Conservation (phyloP, 2,329 filamentous ascomycete genomes). For the Diaporthe destruens region DNA sequence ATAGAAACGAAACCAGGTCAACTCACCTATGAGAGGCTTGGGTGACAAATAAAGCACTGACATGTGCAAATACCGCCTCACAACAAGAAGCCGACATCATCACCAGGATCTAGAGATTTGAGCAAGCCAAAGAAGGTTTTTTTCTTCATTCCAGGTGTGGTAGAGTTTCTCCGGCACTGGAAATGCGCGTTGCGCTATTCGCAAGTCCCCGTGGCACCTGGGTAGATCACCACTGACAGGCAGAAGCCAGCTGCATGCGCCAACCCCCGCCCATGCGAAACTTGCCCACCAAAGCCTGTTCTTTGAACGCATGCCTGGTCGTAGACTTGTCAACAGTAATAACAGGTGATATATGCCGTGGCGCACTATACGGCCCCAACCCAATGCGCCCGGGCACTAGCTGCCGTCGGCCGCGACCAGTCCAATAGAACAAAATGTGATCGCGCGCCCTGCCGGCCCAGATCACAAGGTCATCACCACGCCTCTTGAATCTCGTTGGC, state of each 20-base stretch:
- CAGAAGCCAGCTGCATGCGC: not conserved
- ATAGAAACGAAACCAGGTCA: too few species aligned
- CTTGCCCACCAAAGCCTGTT: constrained; percentile 8
- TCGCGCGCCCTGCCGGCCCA: constrained; percentile 13
- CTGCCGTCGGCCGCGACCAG: constrained; percentile 29
- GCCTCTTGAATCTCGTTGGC: constrained; percentile 27
- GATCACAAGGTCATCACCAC: constrained; percentile 5
- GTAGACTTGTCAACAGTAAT: not conserved
- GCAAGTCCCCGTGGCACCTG: not conserved
- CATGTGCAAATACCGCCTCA: not conserved
- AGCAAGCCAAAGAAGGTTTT: too few species aligned
- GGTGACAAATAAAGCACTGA: not conserved
- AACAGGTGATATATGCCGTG: constrained; percentile 1
- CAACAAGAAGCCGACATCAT: constrained; percentile 10
- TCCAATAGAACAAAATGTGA: not conserved
- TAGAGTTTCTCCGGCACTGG: not conserved
- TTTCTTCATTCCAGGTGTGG: too few species aligned
- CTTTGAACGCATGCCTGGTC: not conserved
- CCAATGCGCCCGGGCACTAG: constrained; percentile 19
- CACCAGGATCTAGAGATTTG: not conserved
- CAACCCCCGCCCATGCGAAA: constrained; percentile 13
- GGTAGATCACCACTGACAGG: constrained; percentile 5
- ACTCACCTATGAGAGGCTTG: not conserved
- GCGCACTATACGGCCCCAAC: constrained; percentile 9
- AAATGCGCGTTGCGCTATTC: constrained; percentile 12